Evolutionary conservation across 2,329 filamentous ascomycete species (phyloP).

Genomic region (Cladosporium sphaerospermum): DNA sequence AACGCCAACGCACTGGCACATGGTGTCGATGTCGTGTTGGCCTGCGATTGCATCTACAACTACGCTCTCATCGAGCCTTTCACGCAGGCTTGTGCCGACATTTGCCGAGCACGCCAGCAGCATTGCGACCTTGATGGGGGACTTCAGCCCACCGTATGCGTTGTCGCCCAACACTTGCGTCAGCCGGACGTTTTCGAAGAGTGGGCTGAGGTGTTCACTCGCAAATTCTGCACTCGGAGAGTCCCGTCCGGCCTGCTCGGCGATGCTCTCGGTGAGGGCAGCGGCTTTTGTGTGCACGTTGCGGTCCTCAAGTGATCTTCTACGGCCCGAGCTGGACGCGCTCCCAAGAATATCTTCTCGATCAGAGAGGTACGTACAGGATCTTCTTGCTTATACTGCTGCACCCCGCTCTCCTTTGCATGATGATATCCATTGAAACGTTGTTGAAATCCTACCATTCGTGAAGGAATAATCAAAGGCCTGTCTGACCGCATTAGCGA

Average conservation of each 20-base stretch:
- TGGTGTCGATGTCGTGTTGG: slow-evolving; percentile 55
- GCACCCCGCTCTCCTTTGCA: not conserved
- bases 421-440: slow-evolving; percentile 1
- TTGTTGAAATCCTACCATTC: slow-evolving; percentile 7
- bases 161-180: slow-evolving; percentile 85
- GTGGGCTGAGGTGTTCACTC: slow-evolving; percentile 67
- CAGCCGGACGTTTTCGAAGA: slow-evolving; percentile 76
- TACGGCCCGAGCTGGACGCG: not conserved
- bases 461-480: slow-evolving; percentile 1
- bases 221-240: slow-evolving; percentile 68
- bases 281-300: slow-evolving; percentile 78
- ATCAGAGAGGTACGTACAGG: not conserved
- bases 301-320: slow-evolving; percentile 49
- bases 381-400: not conserved
- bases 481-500: not conserved
- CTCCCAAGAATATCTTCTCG: not conserved
- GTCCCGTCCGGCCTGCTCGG: slow-evolving; percentile 60
- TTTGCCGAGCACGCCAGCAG: slow-evolving; percentile 54
- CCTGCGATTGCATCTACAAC: slow-evolving; percentile 95
- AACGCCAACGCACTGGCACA: slow-evolving; percentile 41
- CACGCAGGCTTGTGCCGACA: slow-evolving; percentile 66
- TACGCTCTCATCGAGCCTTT: slow-evolving; percentile 75
- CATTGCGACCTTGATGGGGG: not conserved
- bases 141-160: slow-evolving; percentile 57
- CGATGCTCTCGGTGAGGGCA: slow-evolving; percentile 52